Evolutionary conservation across 345 rosid species (phyloP).

Genomic region (Balakata baccata): DNA sequence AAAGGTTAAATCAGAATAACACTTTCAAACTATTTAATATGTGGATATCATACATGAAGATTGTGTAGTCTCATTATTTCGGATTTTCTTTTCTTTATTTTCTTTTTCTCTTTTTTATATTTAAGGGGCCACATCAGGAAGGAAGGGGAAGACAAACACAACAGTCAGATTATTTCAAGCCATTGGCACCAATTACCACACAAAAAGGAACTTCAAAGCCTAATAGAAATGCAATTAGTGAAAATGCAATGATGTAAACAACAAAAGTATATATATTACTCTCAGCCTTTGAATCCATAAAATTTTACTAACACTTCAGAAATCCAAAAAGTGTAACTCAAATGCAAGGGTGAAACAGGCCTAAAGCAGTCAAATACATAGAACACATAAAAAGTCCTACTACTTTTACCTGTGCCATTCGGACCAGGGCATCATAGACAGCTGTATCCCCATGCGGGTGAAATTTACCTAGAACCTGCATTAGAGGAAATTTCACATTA

Average conservation of each 20-base stretch:
- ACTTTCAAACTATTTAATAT: no score
- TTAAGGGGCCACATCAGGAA: background rate
- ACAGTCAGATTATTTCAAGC: background rate
- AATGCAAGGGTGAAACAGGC: background rate
- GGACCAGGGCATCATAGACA: constrained; percentile 85
- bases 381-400: background rate
- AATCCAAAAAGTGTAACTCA: background rate
- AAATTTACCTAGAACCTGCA: constrained; percentile 90
- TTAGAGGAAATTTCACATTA: background rate
- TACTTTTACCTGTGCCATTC: constrained; percentile 89
- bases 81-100: background rate
- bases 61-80: no score
- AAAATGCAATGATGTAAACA: background rate
- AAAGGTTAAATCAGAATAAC: background rate
- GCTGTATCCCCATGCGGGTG: constrained; percentile 98
- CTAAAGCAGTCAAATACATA: background rate
- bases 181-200: background rate
- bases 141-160: background rate
- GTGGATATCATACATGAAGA: no score
- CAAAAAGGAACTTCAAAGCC: background rate
- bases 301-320: no score
- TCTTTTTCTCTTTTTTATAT: background rate
- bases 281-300: background rate
- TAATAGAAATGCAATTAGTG: background rate
- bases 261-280: background rate